Base-by-base conservation (phyloP, 805 yeast genomes). In the Lachancea waltii region DNA sequence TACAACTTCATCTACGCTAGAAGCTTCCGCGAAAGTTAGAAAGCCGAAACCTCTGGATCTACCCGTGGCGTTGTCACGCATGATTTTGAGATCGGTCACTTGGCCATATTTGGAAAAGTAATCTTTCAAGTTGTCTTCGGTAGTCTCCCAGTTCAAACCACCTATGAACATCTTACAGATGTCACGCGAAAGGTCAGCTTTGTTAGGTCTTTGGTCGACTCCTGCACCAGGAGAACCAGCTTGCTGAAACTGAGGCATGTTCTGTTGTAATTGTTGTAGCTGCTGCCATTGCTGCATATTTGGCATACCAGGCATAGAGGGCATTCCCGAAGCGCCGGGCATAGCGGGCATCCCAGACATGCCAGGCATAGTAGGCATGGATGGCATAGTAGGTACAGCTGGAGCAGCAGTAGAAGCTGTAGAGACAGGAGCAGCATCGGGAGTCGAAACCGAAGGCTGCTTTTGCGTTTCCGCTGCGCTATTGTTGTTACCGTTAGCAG, bases 141-240 rank as follows among this genome's bases (percentile, higher is more conserved):
- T 80, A 11, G 98, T 90, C 57, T 90, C 97, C 97, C 97, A 90
- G 56, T 90, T 92, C 52, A 90, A 76, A 35, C 98, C 98, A 46
- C 98, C 98, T 61, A 86, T 77, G 55, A 87, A 87, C 95, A 87
- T 84, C 58, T 87, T 87, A 38, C 95, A 94, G 47, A 79, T 79
- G 52, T 85, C 95, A 47, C 79, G 75, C 46, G 75, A 63, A 46
- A 76, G 58, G 60, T 77, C 74, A 11, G 75, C 76, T 43, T 63
- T 70, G 51, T 42, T 48, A 49, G 33, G 49, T 50, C 15, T 40
- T 41, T 47, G 27, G 40, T 50, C 36, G 35, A 50, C 49, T 36
- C 44, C 27, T 45, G 55, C 31, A 4, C 22, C 36, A 10, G 40
- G 49, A 18, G 39, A 31, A 4, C 37, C 42, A 6, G 35, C 32